Conservation (phyloP, 768 basidiomycete genomes). For the Lentinus brumalis region DNA sequence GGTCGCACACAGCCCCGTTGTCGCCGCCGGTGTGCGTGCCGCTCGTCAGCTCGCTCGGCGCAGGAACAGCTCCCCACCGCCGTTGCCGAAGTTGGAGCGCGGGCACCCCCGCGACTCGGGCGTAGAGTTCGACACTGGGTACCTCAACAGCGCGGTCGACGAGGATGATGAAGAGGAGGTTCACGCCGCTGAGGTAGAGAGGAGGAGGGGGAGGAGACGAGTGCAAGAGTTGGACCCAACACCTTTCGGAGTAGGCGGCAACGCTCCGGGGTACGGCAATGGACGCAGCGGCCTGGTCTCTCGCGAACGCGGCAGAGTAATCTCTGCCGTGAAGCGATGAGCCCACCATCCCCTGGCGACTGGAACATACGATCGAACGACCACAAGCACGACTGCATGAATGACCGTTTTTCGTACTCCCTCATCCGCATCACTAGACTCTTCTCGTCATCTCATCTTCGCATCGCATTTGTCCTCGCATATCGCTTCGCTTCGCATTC, state of each 20-base stretch:
- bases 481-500: constrained; percentile 12
- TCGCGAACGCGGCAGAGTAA: constrained; percentile 34
- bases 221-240: constrained; percentile 54
- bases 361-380: constrained; percentile 18
- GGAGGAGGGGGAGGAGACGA: constrained; percentile 53
- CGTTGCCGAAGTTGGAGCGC: constrained; percentile 27
- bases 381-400: constrained; percentile 21
- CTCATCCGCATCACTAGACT: constrained; percentile 12
- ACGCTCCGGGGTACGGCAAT: constrained; percentile 62
- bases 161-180: constrained; percentile 20
- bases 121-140: constrained; percentile 21
- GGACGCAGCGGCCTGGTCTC: constrained; percentile 66
- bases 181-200: constrained; percentile 7
- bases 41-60: constrained; percentile 46
- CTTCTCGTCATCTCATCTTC: constrained; percentile 7
- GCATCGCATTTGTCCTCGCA: constrained; percentile 18
- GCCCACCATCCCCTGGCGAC: background rate
- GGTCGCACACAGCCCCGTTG: constrained; percentile 42
- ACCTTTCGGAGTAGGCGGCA: constrained; percentile 29
- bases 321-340: constrained; percentile 14
- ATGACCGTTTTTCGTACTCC: constrained; percentile 3
- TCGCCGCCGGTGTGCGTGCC: constrained; percentile 14
- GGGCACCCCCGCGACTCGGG: constrained; percentile 34
- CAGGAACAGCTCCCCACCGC: constrained; percentile 61
- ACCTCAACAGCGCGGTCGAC: constrained; percentile 7